Percentiles rank a stretch among this genome's conserved stretches.
phyloP scores from a whole-genome alignment of 306 rosid species.

The Benincasa hispida region DNA sequence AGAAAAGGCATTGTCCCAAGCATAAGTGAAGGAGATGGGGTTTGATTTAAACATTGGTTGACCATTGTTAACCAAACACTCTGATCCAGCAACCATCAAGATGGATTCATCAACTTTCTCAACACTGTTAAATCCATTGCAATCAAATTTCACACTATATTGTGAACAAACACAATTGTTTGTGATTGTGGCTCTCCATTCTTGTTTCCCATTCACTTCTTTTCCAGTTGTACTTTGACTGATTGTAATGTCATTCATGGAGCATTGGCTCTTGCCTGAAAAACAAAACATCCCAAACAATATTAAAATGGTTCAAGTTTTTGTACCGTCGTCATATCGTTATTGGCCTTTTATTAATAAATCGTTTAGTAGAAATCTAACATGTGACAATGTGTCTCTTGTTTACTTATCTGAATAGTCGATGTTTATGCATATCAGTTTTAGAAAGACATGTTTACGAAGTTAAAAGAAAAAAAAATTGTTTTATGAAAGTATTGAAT shows the following conservation, averaged over 20 bases:
- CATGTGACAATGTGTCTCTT: too few species aligned
- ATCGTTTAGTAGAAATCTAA: too few species aligned
- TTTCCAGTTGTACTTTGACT: background rate
- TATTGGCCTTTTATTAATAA: too few species aligned
- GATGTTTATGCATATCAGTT: too few species aligned
- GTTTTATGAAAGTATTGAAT: too few species aligned
- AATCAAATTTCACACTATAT: slow-evolving; percentile 1
- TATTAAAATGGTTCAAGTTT: too few species aligned
- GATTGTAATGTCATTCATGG: background rate
- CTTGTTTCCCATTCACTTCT: background rate
- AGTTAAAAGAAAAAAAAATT: too few species aligned
- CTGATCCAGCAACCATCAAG: background rate
- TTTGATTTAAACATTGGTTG: background rate
- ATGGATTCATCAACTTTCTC: background rate
- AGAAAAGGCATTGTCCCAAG: slow-evolving; percentile 10
- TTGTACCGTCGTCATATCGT: too few species aligned
- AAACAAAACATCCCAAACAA: too few species aligned
- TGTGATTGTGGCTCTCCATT: background rate
- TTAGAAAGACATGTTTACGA: too few species aligned
- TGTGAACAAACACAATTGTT: slow-evolving; percentile 13
- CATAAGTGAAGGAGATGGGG: slow-evolving; percentile 7
- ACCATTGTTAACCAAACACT: slow-evolving; percentile 10
- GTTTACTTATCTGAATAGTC: too few species aligned
- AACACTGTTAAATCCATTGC: background rate
- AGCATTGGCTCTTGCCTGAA: background rate